Base-by-base conservation (phyloP, 148 eudicot genomes). In the Simmondsia chinensis region DNA sequence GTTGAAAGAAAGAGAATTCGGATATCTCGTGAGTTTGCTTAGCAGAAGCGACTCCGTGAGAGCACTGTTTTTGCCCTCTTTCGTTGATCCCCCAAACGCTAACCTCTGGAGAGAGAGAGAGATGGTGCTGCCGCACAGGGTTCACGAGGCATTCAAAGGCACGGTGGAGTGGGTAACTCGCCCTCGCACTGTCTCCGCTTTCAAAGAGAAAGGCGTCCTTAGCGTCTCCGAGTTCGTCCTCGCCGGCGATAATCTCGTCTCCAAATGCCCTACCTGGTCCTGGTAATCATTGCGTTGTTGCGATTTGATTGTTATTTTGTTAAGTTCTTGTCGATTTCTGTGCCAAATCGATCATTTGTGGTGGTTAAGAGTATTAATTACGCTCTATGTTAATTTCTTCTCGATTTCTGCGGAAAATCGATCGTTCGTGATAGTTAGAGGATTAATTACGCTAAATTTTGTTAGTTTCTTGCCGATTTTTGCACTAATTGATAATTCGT, bases 201-300 rank as follows among this genome's bases (percentile, higher is more conserved):
- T 84, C 70, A 89, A 84, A 13, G 97, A 89, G 52, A 89, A 89
- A 56, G 97, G 97, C 1, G 97, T 89, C n/a, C 84, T 89, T 24
- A 75, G 80, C 68, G 65, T 89, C 64, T 60, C 43, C 46, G 97
- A 89, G 43, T 89, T 89, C 63, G 33, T 84, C 39, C 70, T 69
- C 52, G 97, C 97, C 20, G 97, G 97, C 17, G 97, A 89, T 28
- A 89, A 89, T 57, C 95, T 89, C 42, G 95, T 89, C 42, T 78
- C 95, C 39, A 89, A 84, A 56, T 89, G 97, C 65, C 97, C 97
- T 43, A 89, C 97, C 35, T 89, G 97, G 97, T 84, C 97, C 24
- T 89, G 97, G 97, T 89, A 74, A 24, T 14, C 28, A 14, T 36
- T 20, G n/a, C n/a, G n/a, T n/a, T 11, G 18, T 36, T 36, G 16